Base-by-base conservation (phyloP, 2,329 filamentous ascomycete genomes). In the Mollisiaceae sp. region DNA sequence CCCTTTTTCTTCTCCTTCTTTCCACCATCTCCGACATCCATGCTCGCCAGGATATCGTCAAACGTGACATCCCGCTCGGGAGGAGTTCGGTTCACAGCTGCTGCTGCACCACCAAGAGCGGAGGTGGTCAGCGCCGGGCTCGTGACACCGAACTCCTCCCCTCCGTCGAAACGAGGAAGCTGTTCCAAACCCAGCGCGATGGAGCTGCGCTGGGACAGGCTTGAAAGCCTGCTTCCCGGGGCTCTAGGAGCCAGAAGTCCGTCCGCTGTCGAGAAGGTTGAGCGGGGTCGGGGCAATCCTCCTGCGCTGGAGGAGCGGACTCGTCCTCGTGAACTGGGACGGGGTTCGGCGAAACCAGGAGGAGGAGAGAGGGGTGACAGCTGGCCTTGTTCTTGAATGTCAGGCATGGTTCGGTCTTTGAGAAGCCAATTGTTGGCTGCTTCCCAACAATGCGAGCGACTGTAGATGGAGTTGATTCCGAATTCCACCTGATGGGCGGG, bases 381-480 rank as follows among this genome's bases (percentile, higher is more conserved):
- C 8, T 27, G 50, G 11, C 24, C 55, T 22, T 12, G 32, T 12
- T 20, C 32, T 12, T 12, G 14, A 27, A 55, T 27, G 22, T 45
- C 62, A 27, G 54, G 8, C 35, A 27, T 27, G 8, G 39, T 32
- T 0, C 24, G 15, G 32, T 52, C 62, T 6, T 60, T 55, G 8
- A 45, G 63, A 27, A 75, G 60, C 89, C 89, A 91, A 70, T 84
- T 80, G 70, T 86, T 82, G 2, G 88, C 89, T 71, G 84, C 82
- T 65, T 83, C 78, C 89, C 89, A 92, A 77, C 89, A 91, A 74
- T 91, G 89, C 67, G 86, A 89, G 50, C 89, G 85, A 18, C 86
- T 83, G 76, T 90, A 91, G 52, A 89, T 84, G 54, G 86, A 88
- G 73, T 91, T 89, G 1, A 89, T 84, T 20, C 89, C 86, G 70